Percentiles rank a stretch among this genome's conserved stretches.
phyloP scores from a whole-genome alignment of 108 stramenopile species.

The Nitzschia sp. region DNA sequence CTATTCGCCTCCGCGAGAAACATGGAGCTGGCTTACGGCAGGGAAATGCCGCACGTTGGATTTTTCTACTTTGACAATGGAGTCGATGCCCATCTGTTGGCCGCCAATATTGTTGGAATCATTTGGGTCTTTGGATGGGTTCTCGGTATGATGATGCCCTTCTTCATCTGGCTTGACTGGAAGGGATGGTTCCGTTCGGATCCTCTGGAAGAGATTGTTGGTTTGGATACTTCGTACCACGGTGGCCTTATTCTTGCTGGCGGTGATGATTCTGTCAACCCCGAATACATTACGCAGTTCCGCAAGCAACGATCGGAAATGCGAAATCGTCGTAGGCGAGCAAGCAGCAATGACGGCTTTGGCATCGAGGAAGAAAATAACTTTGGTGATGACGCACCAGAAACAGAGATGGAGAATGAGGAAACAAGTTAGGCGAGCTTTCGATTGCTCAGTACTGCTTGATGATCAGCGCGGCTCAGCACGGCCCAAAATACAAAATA shows the following conservation, averaged over 20 bases:
- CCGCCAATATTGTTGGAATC: constrained; percentile 66
- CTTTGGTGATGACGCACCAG: constrained; percentile 8
- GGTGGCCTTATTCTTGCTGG: constrained; percentile 52
- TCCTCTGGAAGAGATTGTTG: constrained; percentile 81
- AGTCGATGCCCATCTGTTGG: constrained; percentile 63
- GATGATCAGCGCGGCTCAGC: too few species aligned
- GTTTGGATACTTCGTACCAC: constrained; percentile 80
- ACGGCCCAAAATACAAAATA: too few species aligned
- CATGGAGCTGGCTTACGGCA: constrained; percentile 51
- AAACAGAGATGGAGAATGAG: neutral
- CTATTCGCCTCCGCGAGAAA: constrained; percentile 72
- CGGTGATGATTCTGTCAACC: constrained; percentile 51
- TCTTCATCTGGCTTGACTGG: constrained; percentile 71
- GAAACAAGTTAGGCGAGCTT: constrained; percentile 3
- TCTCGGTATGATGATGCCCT: constrained; percentile 63
- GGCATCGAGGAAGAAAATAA: constrained; percentile 8
- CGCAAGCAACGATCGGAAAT: constrained; percentile 28
- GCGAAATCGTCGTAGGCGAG: constrained; percentile 12
- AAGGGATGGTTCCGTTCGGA: constrained; percentile 70
- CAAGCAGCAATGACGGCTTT: neutral
- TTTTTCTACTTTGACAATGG: constrained; percentile 56
- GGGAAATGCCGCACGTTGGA: constrained; percentile 45
- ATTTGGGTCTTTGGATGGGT: constrained; percentile 86
- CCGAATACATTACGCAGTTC: constrained; percentile 50
- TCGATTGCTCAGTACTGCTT: too few species aligned